These are phyloP conservation scores for Thalassia testudinum DNA, from an alignment of 116 monocot species.

Conservation along the genomic window DNA sequence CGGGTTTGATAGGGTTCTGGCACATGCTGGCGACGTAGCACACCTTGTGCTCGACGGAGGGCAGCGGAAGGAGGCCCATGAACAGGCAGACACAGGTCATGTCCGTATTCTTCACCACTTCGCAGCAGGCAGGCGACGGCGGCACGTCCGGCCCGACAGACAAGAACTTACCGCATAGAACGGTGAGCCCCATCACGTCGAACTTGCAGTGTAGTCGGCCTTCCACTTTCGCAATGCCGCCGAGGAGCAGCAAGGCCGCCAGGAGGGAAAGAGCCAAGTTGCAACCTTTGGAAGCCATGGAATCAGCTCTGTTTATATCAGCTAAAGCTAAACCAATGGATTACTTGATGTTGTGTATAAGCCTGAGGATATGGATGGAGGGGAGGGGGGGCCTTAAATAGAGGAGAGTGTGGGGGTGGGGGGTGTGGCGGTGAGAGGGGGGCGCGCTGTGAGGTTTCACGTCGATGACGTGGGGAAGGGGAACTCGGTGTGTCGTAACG, in stretches of 20 bases:
- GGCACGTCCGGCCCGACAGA: neutral
- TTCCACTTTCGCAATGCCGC: neutral
- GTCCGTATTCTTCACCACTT: slow-evolving; percentile 2
- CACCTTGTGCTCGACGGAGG: slow-evolving; percentile 1
- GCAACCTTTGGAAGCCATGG: too few relatives aligned
- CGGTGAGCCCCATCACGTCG: neutral
- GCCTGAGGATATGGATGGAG: too few relatives aligned
- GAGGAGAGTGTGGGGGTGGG: too few relatives aligned
- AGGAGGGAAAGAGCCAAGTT: too few relatives aligned
- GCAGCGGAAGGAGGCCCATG: neutral
- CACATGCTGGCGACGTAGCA: slow-evolving; percentile 6
- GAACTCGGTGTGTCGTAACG: too few relatives aligned
- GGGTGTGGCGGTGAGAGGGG: too few relatives aligned
- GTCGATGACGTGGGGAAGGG: too few relatives aligned
- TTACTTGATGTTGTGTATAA: too few relatives aligned
- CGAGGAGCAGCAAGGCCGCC: neutral
- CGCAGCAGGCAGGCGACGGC: neutral
- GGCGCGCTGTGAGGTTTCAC: too few relatives aligned
- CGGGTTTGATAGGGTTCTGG: neutral
- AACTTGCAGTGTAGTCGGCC: slow-evolving; percentile 2
- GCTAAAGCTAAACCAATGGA: too few relatives aligned
- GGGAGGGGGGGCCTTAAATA: too few relatives aligned
- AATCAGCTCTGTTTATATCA: too few relatives aligned
- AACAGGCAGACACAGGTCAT: neutral
- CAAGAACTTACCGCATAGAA: neutral